phyloP scores from a whole-genome alignment of 1,139 yeast species.

The Pichia sp. region DNA sequence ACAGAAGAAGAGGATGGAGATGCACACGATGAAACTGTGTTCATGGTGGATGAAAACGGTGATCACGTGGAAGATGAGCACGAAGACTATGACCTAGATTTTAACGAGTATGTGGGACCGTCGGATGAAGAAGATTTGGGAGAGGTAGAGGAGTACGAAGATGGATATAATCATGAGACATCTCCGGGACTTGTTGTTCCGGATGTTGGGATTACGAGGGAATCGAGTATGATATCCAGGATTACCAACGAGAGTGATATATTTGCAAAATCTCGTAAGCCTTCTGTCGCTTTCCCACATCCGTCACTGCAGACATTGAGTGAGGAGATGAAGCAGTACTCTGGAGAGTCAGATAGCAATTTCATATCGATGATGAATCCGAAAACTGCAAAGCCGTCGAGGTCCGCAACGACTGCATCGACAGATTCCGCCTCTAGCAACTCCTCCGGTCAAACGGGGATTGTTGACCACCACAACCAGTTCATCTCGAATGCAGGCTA shows the following conservation, averaged over 20 bases:
- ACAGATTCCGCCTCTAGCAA: conserved; percentile 8
- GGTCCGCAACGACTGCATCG: conserved; percentile 5
- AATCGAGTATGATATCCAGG: conserved; percentile 19
- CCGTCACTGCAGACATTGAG: conserved; percentile 14
- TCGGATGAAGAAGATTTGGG: conserved; percentile 10
- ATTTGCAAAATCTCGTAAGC: conserved; percentile 11
- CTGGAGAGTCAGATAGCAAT: conserved; percentile 5
- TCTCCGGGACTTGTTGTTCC: conserved; percentile 14
- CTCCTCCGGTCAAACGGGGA: background rate
- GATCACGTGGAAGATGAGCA: conserved; percentile 9
- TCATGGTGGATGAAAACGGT: conserved; percentile 11
- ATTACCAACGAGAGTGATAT: conserved; percentile 18
- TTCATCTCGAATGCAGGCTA: conserved; percentile 18
- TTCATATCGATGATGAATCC: conserved; percentile 3
- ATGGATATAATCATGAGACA: conserved; percentile 11
- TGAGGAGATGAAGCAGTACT: conserved; percentile 10
- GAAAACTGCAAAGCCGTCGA: conserved; percentile 3
- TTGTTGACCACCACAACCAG: conserved; percentile 11
- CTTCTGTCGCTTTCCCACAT: conserved; percentile 9
- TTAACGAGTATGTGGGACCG: conserved; percentile 10
- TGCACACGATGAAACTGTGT: conserved; percentile 6
- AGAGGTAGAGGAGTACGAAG: conserved; percentile 16
- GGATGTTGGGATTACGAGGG: conserved; percentile 17
- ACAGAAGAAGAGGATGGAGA: background rate
- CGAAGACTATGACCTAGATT: conserved; percentile 12